Evolutionary conservation across 2,329 filamentous ascomycete species (phyloP), one percentile per base, ranked within the genome.

Genomic region (Aspergillus quadricinctus): DNA sequence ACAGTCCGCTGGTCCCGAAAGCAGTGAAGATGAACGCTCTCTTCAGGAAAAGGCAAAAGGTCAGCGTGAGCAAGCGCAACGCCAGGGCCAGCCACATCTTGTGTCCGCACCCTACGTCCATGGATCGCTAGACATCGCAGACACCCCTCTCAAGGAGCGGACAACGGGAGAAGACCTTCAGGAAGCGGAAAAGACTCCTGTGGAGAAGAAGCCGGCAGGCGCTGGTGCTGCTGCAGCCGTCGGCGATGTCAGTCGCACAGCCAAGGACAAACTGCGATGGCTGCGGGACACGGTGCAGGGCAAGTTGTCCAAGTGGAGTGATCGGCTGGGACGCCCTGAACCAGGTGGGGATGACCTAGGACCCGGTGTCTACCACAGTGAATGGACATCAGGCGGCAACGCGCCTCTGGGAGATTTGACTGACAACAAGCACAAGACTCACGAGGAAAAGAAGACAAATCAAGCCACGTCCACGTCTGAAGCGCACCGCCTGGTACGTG

Each of bases 401-500:
- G 57, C 57, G 23, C 61, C 68, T 1, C 29, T 65, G 7, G 66
- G 65, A 5, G 66, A 69, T 29, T 25, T 71, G 19, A 69, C 68
- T 11, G 69, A 71, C 48, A 52, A 69, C 25, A 70, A 68, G 27
- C 57, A 66, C n/a, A 71, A 71, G 55, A 65, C 61, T 14, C 60
- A 66, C 35, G 64, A 71, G 41, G 57, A 66, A 21, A 70, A 66
- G 41, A 54, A 58, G 27, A 41, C 53, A 27, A 50, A 70, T 3
- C 66, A 72, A 31, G 61, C 50, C 1, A 57, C 60, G 10, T 64
- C 62, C 27, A 69, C 64, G 9, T 61, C 62, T 4, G 70, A 72
- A 48, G 70, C 70, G 2, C 68, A 72, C 49, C 66, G 67, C 17
- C 57, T 72, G 3, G 69, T 73, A 17, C 66, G 69, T 4, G 69